Evolutionary conservation across 441 rosid genomes (phyloP).

Genomic region (Gossypium gossypioides): DNA sequence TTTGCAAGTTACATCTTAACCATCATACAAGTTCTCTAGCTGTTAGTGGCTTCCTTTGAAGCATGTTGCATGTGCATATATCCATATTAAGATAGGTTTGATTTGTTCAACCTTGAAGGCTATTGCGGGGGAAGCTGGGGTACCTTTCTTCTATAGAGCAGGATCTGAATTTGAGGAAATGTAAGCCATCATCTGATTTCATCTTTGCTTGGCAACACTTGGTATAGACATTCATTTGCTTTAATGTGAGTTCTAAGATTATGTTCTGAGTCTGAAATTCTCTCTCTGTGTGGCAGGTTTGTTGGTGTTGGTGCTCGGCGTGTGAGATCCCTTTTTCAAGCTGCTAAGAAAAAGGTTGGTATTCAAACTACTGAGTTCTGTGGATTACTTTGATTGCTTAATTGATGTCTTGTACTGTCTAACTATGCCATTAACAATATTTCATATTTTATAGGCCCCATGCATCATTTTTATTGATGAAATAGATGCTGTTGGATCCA

Average conservation of each 20-base stretch:
- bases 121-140: constrained; percentile 99
- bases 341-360: constrained; percentile 86
- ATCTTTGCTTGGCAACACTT: not conserved
- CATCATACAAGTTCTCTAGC: not conserved
- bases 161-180: constrained; percentile 99
- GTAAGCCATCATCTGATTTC: constrained; percentile 36
- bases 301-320: constrained; percentile 98
- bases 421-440: not conserved
- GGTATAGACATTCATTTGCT: constrained; percentile 1
- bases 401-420: not conserved
- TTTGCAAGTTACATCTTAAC: not conserved
- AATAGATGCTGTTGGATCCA: constrained; percentile 95
- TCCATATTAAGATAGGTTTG: constrained; percentile 2
- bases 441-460: constrained; percentile 54
- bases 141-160: constrained; percentile 94
- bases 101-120: constrained; percentile 49
- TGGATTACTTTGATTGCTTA: not conserved
- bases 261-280: constrained; percentile 4
- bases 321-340: constrained; percentile 91
- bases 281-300: constrained; percentile 49
- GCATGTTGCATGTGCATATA: not conserved
- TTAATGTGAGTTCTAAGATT: not conserved
- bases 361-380: not conserved
- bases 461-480: constrained; percentile 95
- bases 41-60: not conserved